Conservation (phyloP, 108 stramenopile genomes). For the Nitzschia sp. region DNA sequence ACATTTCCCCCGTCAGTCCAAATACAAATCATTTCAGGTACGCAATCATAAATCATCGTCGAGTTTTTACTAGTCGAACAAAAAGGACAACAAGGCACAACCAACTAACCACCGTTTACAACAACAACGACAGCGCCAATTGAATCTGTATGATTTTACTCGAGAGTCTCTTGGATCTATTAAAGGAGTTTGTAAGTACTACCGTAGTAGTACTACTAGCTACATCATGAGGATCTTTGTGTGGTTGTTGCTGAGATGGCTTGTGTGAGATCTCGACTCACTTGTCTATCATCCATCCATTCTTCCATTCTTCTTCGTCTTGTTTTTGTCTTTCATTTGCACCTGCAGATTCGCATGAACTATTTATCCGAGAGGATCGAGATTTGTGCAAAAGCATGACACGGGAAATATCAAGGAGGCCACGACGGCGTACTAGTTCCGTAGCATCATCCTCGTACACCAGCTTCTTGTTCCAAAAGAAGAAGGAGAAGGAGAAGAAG, state of each 20-base stretch:
- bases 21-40: slow-evolving; percentile 27
- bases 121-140: neutral
- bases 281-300: neutral
- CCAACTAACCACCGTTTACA: neutral
- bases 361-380: slow-evolving; percentile 18
- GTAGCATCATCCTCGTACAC: neutral
- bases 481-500: neutral
- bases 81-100: neutral
- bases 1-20: slow-evolving; percentile 19
- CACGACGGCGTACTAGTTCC: neutral
- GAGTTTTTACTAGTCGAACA: too few species aligned
- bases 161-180: neutral
- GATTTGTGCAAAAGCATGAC: slow-evolving; percentile 5
- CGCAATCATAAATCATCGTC: neutral
- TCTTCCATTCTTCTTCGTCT: neutral
- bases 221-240: neutral
- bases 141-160: slow-evolving; percentile 20
- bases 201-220: neutral
- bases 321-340: neutral
- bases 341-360: slow-evolving; percentile 15
- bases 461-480: neutral
- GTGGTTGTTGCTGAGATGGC: neutral
- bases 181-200: slow-evolving; percentile 20
- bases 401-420: neutral
- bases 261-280: neutral